Conservation (phyloP, 768 basidiomycete species). For the Fomitopsis serialis region DNA sequence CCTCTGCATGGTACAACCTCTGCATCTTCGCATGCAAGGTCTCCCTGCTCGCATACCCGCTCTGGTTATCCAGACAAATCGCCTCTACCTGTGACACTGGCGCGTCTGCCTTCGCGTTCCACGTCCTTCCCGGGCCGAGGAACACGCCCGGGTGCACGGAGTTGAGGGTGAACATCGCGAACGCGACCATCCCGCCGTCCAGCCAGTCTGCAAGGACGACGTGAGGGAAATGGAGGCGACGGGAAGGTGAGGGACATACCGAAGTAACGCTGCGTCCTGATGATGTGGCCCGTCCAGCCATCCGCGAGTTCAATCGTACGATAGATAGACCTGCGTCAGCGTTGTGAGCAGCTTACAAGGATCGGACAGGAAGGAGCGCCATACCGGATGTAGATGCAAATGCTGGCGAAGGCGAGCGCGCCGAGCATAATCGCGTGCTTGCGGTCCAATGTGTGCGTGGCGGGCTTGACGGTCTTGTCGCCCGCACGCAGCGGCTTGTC, state of each 20-base stretch:
- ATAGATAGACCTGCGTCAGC: slow-evolving; percentile 37
- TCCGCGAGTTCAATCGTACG: slow-evolving; percentile 43
- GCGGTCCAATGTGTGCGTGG: slow-evolving; percentile 5
- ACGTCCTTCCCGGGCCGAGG: slow-evolving; percentile 17
- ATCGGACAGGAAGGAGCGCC: too few relatives aligned
- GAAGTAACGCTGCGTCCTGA: slow-evolving; percentile 43
- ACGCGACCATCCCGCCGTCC: slow-evolving; percentile 42
- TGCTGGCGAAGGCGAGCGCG: slow-evolving; percentile 34
- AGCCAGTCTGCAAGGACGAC: too few relatives aligned
- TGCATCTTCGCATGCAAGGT: too few relatives aligned
- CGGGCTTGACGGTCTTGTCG: slow-evolving; percentile 1
- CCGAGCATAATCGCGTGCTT: slow-evolving; percentile 27
- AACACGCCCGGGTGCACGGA: slow-evolving; percentile 40
- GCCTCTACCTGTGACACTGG: too few relatives aligned
- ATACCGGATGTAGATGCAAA: slow-evolving; percentile 50
- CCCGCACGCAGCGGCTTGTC: slow-evolving; percentile 27
- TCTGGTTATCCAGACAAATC: too few relatives aligned
- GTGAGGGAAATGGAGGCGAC: too few relatives aligned
- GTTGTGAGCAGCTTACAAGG: too few relatives aligned
- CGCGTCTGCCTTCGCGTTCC: too few relatives aligned
- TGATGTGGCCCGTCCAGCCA: slow-evolving; percentile 48
- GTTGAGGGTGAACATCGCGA: slow-evolving; percentile 42
- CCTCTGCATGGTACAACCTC: too few relatives aligned
- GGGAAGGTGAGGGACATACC: slow-evolving; percentile 30
- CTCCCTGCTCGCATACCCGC: too few relatives aligned